phyloP scores from a whole-genome alignment of 1,284 basidiomycete species.

The Sanghuangporus baumii region DNA sequence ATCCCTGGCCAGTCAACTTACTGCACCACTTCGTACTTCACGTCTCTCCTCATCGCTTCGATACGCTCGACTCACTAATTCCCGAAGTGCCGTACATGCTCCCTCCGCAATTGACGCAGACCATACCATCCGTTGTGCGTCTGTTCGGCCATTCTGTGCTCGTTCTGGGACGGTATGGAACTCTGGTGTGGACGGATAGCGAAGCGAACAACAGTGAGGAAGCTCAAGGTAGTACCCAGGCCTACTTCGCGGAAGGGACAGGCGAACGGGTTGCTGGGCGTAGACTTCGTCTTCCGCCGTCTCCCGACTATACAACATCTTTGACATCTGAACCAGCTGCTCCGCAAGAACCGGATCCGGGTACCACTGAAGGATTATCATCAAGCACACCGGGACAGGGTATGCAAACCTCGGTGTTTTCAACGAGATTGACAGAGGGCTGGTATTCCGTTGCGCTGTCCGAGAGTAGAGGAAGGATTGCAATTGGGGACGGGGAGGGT shows the following conservation, averaged over 20 bases:
- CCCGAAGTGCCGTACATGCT: constrained; percentile 28
- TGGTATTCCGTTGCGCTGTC: constrained; percentile 53
- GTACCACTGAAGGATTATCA: neutral
- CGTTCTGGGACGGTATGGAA: constrained; percentile 52
- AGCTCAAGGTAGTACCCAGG: neutral
- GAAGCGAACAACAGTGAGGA: constrained; percentile 32
- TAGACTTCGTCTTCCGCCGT: neutral
- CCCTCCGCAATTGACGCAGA: constrained; percentile 33
- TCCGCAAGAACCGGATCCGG: neutral
- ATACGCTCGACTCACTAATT: constrained; percentile 23
- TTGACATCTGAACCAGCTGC: neutral
- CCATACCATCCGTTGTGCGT: constrained; percentile 53
- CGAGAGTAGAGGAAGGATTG: constrained; percentile 56
- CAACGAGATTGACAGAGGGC: constrained; percentile 36
- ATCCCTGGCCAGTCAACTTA: constrained; percentile 64
- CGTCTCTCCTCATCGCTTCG: constrained; percentile 1
- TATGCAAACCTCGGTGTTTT: constrained; percentile 38
- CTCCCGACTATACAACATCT: neutral
- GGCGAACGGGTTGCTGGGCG: constrained; percentile 13
- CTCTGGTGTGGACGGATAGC: constrained; percentile 58
- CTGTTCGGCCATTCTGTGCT: constrained; percentile 51
- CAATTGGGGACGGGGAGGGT: constrained; percentile 45
- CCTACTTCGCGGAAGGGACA: constrained; percentile 36
- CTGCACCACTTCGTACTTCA: constrained; percentile 53
- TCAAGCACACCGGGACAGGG: neutral